Base-by-base conservation (phyloP, 2,329 filamentous ascomycete species). In the Taxawa tesnikishii region DNA sequence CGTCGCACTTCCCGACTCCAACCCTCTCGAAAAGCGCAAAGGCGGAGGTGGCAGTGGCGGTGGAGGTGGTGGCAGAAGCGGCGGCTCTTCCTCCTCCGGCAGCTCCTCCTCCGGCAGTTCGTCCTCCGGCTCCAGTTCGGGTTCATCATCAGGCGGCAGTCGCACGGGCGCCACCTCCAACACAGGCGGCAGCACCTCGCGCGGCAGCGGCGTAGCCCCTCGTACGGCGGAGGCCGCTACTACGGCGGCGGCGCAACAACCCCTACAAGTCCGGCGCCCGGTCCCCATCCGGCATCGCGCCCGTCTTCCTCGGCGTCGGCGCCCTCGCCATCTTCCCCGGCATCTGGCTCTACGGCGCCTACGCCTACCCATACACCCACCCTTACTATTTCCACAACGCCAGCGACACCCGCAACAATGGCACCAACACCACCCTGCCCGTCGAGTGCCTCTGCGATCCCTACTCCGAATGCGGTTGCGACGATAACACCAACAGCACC, bases 191-290 rank as follows among this genome's bases (percentile, higher is more conserved):
- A 23, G 19, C 6, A 76, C 76, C 3, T 63, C 55, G 4, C 55
- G 62, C 5, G 77, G 79, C 37, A 70, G 67, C 31, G 77, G 79
- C 11, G 56, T 67, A 1, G 45, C 59, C 73, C 72, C 3, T 38
- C 47, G 1, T 83, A 68, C 45, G 77, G 73, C 25, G 73, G 74
- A 23, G 75, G 77, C 6, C 45, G 50, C 31, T 81, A 68, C 53
- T 85, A 84, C 47, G 68, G 70, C 23, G 79, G 79, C 29, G 82
- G 82, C 29, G 67, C 74, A 38, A 59, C 3, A 48, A 51, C 1
- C 79, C 82, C 2, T 88, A 81, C 55, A 38, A 45, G 2, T 42
- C 79, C 3, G 78, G 77, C 5, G n/a, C 29, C 12, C 37, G 35
- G 9, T 63, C 64, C 2, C 66, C 63, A 1, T 53, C 62, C 3